Evolutionary conservation across 768 basidiomycete species (phyloP), one percentile per base, ranked within the genome.

Genomic region (Xerocomellus amylosporus): DNA sequence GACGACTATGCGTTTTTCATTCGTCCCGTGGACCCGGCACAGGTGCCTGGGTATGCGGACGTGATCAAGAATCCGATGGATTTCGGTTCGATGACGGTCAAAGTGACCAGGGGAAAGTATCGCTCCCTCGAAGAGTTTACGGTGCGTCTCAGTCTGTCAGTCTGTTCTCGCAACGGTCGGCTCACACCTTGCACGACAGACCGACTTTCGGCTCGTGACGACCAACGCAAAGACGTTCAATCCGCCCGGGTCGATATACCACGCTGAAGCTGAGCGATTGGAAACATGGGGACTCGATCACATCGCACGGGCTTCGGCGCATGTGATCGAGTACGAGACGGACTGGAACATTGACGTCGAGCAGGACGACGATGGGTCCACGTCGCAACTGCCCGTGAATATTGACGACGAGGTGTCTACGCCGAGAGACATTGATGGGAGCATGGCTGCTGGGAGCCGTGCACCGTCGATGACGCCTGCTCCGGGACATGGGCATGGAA

Each of bases 61-160:
- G 73, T 85, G 45, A 83, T 98, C 47, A 86, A 88, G 62, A 77
- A 78, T 19, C 93, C 95, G 8, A 98, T 98, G 94, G 94, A 98
- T 64, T 77, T 98, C 52, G 89, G 90, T 0, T 94, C 93, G 0
- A 88, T 98, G 76, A 73, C 85, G 19, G 74, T 76, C 51, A 96
- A 94, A 71, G 87, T 94, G 42, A 79, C 79, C 54, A 81, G 74
- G 63, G 88, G 88, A 6, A 83, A 81, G 57, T 96, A 96, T 69
- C 79, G 86, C 19, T 87, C 87, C 3, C 69, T 92, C 45, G 89
- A 91, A 53, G 89, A 92, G 40, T 92, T 92, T 65, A 76, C 82
- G 8, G 90, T 90, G 63, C 54, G 86, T 74, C 37, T 1, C n/a
- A n/a, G n/a, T n/a, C n/a, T n/a, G n/a, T n/a, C n/a, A 5, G 12